Evolutionary conservation across 331 rosid species (phyloP), one percentile per base, ranked within the genome.

Genomic region (Malus hybrid): DNA sequence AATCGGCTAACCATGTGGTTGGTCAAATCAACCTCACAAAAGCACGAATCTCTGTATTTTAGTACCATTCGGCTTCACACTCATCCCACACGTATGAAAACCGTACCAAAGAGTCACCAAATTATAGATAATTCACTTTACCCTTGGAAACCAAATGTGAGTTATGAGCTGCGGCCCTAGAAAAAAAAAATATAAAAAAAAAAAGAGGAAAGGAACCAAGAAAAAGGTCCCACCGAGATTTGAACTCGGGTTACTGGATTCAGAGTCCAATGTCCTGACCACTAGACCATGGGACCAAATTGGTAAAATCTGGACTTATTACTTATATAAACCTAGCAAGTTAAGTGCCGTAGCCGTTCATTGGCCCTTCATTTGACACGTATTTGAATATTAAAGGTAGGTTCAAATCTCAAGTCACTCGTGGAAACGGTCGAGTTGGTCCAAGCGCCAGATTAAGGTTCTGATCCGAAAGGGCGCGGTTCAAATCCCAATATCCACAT

Each of bases 191-290:
- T 3, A n/a, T n/a, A n/a, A n/a, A 6, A 63, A 11, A 63, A 0
- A 2, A 6, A 6, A 0, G 7, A 6, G 16, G 6, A 63, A 63
- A 2, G 3, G 0, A 39, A 50, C 15, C 20, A 5, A 5, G 0
- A 33, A 0, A 2, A 19, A 65, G 70, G 91, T 88, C 87, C 93
- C 91, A 90, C 93, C 93, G 91, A 93, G 90, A 93, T 30, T 88
- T 88, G 96, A 90, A 90, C 91, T 87, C 90, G 92, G 96, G 96
- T 88, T 87, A 85, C 91, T 88, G 87, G 93, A 92, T 92, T 92
- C 93, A 93, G 93, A 93, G 97, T 90, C 96, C 88, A 88, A 93
- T 89, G 94, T 87, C 89, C 96, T 93, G n/a, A 90, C 93, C 98
- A 75, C 94, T 93, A 93, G 96, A 90, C 94, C 94, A 88, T 90